phyloP scores from a whole-genome alignment of 2,329 filamentous ascomycete species.

The Sporothrix pseudoabietina region DNA sequence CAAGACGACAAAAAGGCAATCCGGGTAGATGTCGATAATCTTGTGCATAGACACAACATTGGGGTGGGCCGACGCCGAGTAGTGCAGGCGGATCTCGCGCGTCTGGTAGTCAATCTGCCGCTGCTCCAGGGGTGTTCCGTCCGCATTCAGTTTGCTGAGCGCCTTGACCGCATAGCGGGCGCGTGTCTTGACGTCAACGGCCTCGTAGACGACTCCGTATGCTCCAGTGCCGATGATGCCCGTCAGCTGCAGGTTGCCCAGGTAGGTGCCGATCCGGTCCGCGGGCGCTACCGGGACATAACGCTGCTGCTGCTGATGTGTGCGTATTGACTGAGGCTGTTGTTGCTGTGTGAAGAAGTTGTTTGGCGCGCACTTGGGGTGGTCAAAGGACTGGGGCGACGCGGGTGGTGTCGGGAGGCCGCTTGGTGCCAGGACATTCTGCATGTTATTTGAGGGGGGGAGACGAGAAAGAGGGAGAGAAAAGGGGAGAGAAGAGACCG shows the following conservation, averaged over 20 bases:
- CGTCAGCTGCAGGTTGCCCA: slow-evolving; percentile 81
- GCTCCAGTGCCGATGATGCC: slow-evolving; percentile 89
- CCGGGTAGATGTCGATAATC: slow-evolving; percentile 87
- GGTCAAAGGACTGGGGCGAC: slow-evolving; percentile 56
- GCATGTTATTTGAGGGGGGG: slow-evolving; percentile 51
- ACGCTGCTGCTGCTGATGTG: slow-evolving; percentile 44
- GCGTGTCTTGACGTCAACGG: slow-evolving; percentile 78
- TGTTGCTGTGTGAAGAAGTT: slow-evolving; percentile 41
- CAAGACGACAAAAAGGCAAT: slow-evolving; percentile 94
- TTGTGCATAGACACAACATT: slow-evolving; percentile 93
- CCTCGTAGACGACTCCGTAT: slow-evolving; percentile 94
- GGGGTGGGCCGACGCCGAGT: slow-evolving; percentile 81
- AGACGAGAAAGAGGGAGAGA: slow-evolving; percentile 17
- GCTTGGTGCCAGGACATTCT: slow-evolving; percentile 57
- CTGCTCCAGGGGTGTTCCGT: slow-evolving; percentile 71
- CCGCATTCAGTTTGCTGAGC: slow-evolving; percentile 82
- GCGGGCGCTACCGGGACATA: slow-evolving; percentile 69
- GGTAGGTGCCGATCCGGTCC: slow-evolving; percentile 80
- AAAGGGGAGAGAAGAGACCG: neutral
- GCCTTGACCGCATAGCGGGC: slow-evolving; percentile 93
- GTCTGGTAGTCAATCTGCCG: slow-evolving; percentile 89
- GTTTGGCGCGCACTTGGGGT: slow-evolving; percentile 50
- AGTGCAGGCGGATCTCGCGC: slow-evolving; percentile 89
- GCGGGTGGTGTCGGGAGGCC: slow-evolving; percentile 62
- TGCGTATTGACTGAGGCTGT: slow-evolving; percentile 41